A percentile compares a stretch with the other conserved stretches of the same genome.
phyloP scores from a whole-genome alignment of 2,329 filamentous ascomycete genomes.

The Rutstroemia sp. region DNA sequence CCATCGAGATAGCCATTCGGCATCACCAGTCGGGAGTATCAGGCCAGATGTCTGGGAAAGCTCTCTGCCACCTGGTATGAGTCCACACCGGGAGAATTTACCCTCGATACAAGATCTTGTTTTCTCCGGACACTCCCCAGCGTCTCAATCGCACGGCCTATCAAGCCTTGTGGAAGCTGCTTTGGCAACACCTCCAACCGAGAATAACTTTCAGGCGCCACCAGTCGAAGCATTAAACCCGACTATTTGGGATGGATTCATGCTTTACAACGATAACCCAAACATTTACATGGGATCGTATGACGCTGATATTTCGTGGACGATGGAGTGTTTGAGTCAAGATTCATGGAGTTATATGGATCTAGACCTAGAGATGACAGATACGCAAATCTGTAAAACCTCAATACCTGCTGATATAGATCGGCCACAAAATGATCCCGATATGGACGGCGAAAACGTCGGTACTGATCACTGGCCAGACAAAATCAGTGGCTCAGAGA shows the following conservation, averaged over 20 bases:
- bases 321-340: constrained; percentile 16
- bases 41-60: not conserved
- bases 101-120: constrained; percentile 4
- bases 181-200: constrained; percentile 16
- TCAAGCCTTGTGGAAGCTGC: constrained; percentile 27
- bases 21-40: not conserved
- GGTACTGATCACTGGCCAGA: constrained; percentile 25
- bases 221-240: constrained; percentile 18
- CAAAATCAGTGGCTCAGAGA: constrained; percentile 15
- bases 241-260: constrained; percentile 23
- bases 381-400: not conserved
- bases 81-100: not conserved
- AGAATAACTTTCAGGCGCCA: constrained; percentile 10
- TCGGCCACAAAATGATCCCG: constrained; percentile 12
- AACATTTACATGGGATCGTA: constrained; percentile 25
- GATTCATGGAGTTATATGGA: constrained; percentile 8
- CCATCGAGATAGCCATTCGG: constrained; percentile 10
- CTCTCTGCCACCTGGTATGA: not conserved
- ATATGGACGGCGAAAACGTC: constrained; percentile 21
- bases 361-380: not conserved
- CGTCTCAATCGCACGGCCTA: constrained; percentile 18
- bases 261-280: constrained; percentile 19
- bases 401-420: not conserved
- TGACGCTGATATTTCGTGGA: constrained; percentile 27
- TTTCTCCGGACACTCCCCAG: constrained; percentile 3